phyloP scores from a whole-genome alignment of 495 filamentous ascomycete genomes.

The Penicillium tannophilum region DNA sequence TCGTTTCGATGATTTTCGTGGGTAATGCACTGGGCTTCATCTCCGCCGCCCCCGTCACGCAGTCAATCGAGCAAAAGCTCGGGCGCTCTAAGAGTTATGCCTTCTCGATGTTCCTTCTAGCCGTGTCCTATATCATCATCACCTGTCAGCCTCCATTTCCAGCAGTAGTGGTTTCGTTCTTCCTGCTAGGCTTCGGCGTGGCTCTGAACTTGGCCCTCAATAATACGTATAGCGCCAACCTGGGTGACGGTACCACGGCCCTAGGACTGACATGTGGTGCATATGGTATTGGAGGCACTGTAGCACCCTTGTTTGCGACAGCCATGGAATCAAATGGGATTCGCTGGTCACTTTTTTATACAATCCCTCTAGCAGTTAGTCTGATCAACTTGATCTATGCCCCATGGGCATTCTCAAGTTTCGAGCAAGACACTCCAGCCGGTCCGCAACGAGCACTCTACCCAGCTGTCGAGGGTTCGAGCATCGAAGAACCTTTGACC shows the following conservation, averaged over 20 bases:
- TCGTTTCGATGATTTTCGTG: conserved; percentile 80
- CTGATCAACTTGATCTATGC: conserved; percentile 50
- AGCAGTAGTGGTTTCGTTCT: conserved; percentile 63
- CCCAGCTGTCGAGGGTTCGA: conserved; percentile 19
- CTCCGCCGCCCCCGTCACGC: conserved; percentile 63
- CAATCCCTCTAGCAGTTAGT: conserved; percentile 39
- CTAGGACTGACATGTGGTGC: conserved; percentile 66
- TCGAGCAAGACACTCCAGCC: conserved; percentile 52
- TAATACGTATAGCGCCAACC: conserved; percentile 74
- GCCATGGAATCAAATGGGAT: conserved; percentile 45
- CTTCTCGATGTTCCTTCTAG: conserved; percentile 49
- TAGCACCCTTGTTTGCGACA: conserved; percentile 73
- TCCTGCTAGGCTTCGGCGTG: conserved; percentile 67
- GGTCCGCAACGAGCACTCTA: conserved; percentile 36
- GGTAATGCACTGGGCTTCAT: conserved; percentile 78
- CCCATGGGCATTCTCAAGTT: conserved; percentile 56
- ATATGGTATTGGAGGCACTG: conserved; percentile 73
- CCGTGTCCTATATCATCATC: conserved; percentile 64
- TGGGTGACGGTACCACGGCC: conserved; percentile 62
- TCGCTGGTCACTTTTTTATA: conserved; percentile 38
- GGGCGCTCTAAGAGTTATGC: conserved; percentile 66
- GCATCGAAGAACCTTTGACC: conserved; percentile 60
- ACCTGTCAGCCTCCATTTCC: conserved; percentile 69
- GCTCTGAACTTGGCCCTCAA: conserved; percentile 69
- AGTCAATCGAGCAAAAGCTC: conserved; percentile 49